Base-by-base conservation (phyloP, 495 filamentous ascomycete genomes). In the Aspergillus coremiiformis region DNA sequence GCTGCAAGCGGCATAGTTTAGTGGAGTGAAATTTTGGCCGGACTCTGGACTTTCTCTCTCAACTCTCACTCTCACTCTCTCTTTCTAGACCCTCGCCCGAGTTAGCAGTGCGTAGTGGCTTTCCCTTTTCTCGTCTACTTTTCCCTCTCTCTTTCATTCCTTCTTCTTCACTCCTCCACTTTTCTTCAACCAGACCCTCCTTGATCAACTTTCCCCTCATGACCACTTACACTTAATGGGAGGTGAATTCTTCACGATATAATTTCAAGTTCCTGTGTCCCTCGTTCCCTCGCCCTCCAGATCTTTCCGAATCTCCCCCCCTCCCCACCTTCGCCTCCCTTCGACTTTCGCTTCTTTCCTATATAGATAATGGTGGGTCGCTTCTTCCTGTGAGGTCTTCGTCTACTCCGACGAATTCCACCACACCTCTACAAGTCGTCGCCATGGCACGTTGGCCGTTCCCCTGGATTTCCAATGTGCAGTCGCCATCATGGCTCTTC, bases 371-470 rank as follows among this genome's bases (percentile, higher is more conserved):
- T 47, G 44, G 44, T 47, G 44, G 44, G 29, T 27, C 44, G 44
- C 32, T 27, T 39, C 33, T 41, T 8, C 32, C 17, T 24, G 47
- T 49, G 47, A 49, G 22, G 29, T 39, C 27, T 22, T 14, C 32
- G 22, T 35, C 47, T 44, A 33, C 44, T 39, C 39, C 49, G 49
- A 59, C 58, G 58, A 54, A 57, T 51, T 48, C 53, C 57, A 56
- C 57, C 48, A 20, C 57, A 37, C 35, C 10, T 19, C 35, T 22
- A 27, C 19, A 41, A 14, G 15, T 30, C 47, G 51, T 53, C 49
- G 32, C 45, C 49, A 57, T 57, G 58, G 41, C 51, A 44, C 42
- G 23, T 54, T 47, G 54, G 51, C 47, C 53, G 23, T 50, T 44
- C 47, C 35, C 57, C 47, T 47, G 48, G 46, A 55, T 32, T 33